Evolutionary conservation across 441 rosid genomes (phyloP), one percentile per base, ranked within the genome.

Genomic region (Euphorbia corollata): DNA sequence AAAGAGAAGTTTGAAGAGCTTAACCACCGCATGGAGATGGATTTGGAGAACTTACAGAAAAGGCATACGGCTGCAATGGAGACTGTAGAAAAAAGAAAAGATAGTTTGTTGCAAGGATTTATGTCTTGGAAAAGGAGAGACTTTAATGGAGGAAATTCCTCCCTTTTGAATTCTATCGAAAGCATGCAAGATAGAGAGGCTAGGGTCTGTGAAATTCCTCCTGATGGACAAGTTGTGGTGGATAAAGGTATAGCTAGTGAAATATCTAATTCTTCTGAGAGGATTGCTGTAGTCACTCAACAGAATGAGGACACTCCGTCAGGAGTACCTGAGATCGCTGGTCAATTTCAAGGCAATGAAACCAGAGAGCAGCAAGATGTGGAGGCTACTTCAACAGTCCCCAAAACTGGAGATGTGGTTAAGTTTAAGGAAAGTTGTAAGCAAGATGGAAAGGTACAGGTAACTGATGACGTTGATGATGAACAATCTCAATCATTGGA

Each of bases 111-210:
- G 59, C 76, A 83, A 61, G 80, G 79, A 71, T 66, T 86, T 64
- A 69, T 74, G 71, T 74, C 82, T 50, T 86, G 90, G 92, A 81
- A 74, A 68, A 73, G 66, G 61, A 76, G 32, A 19, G 84, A 75
- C 73, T 66, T 81, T 64, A 74, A 68, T 71, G 70, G 54, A 64
- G 78, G 59, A 58, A 70, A 69, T 55, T 59, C 18, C 32, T 43
- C 59, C 66, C 39, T 71, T 38, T 10, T 61, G 62, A 67, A 54
- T 74, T 64, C 68, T 45, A 65, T 64, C 59, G 66, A 63, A 60
- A 72, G 68, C 67, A 24, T 51, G 68, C 61, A 68, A 62, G 78
- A 73, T 72, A 71, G 72, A 70, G 81, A 75, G 59, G 67, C 57
- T 76, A n/a, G n/a, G n/a, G n/a, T n/a, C n/a, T n/a, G n/a, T n/a